Conservation (phyloP, 2,329 filamentous ascomycete genomes). For the Ceratocystis cacaofunesta region DNA sequence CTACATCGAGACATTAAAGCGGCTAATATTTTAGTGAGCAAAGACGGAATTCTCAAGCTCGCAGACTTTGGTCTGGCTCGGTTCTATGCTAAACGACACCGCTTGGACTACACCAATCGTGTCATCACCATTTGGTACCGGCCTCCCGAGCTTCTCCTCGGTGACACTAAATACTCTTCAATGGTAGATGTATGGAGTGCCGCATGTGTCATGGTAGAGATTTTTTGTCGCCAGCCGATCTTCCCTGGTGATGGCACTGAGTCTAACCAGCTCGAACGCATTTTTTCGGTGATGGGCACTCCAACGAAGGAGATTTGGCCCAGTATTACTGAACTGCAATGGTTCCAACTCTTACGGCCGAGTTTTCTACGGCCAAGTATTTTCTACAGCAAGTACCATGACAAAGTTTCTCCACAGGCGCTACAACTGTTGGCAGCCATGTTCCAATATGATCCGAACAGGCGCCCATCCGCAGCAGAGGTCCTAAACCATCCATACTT, state of each 20-base stretch:
- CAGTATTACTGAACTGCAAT: constrained; percentile 79
- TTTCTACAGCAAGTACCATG: constrained; percentile 72
- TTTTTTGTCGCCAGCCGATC: constrained; percentile 84
- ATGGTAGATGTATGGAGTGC: constrained; percentile 95
- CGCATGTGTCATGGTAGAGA: constrained; percentile 90
- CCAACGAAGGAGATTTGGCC: constrained; percentile 79
- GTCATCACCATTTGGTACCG: constrained; percentile 99
- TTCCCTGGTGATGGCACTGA: constrained; percentile 95
- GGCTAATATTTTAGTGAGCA: constrained; percentile 90
- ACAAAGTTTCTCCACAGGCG: constrained; percentile 61
- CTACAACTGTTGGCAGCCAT: constrained; percentile 72
- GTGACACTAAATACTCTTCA: constrained; percentile 79
- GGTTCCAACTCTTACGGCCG: constrained; percentile 85
- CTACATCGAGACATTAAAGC: constrained; percentile 97
- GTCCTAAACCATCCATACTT: constrained; percentile 85
- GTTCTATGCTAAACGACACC: constrained; percentile 83
- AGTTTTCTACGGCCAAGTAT: constrained; percentile 54
- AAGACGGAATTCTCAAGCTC: constrained; percentile 73
- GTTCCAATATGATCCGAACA: constrained; percentile 77
- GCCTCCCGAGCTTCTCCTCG: constrained; percentile 75
- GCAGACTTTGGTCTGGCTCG: constrained; percentile 93
- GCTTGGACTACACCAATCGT: constrained; percentile 92
- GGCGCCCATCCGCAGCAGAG: constrained; percentile 68
- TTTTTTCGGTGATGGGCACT: constrained; percentile 85
- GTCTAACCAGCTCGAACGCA: constrained; percentile 87